Evolutionary conservation across 2,329 filamentous ascomycete genomes (phyloP).

Genomic region (Trichoderma polysporum): DNA sequence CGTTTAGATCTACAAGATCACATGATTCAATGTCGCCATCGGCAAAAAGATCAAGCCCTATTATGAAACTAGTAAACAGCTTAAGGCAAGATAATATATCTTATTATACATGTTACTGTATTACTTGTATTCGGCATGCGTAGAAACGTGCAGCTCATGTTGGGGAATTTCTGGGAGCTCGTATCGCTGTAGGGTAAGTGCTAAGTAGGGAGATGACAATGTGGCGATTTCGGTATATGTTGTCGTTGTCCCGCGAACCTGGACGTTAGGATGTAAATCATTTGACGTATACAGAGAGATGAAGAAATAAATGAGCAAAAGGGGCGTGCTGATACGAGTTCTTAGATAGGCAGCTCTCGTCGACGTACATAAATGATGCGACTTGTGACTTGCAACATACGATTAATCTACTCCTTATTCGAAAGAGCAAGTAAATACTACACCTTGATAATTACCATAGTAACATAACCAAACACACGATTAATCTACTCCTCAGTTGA

Average conservation of each 20-base stretch:
- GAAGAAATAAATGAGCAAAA: not conserved
- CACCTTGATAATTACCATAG: not conserved
- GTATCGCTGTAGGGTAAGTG: not conserved
- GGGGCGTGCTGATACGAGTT: not conserved
- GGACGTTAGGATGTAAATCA: not conserved
- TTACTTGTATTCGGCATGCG: not conserved
- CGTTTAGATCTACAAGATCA: constrained; percentile 4
- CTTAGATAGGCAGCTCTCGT: not conserved
- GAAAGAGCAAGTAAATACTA: too few relatives aligned
- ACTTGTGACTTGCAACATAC: not conserved
- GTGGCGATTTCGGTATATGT: not conserved
- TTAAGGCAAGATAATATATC: not conserved
- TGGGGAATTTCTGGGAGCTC: not conserved
- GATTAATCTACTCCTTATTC: not conserved
- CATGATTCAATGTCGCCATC: constrained; percentile 17
- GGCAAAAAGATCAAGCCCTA: not conserved
- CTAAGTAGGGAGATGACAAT: not conserved
- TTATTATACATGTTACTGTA: not conserved
- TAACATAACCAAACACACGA: not conserved
- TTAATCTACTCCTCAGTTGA: not conserved
- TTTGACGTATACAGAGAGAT: not conserved
- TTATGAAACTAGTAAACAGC: not conserved
- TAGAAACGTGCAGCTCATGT: not conserved
- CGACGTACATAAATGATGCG: not conserved
- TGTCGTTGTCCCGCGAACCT: not conserved